Conservation (phyloP, 768 basidiomycete genomes). For the Chalciporus chontae region DNA sequence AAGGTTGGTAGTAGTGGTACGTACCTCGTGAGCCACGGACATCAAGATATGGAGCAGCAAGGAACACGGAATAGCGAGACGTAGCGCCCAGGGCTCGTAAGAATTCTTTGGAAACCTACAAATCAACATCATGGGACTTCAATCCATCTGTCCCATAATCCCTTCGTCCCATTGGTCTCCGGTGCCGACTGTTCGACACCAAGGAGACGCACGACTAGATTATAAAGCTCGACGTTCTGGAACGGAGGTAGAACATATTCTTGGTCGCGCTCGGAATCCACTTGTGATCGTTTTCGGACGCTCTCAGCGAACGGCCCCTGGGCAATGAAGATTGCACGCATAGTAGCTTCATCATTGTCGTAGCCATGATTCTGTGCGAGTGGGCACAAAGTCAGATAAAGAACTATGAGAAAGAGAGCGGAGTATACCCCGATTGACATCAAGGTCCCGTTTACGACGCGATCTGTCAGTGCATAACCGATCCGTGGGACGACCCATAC, state of each 20-base stretch:
- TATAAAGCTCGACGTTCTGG: slow-evolving; percentile 80
- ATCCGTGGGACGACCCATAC: slow-evolving; percentile 78
- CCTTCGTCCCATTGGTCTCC: slow-evolving; percentile 68
- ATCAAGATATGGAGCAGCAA: background rate
- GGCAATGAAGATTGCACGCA: slow-evolving; percentile 88
- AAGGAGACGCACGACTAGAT: slow-evolving; percentile 69
- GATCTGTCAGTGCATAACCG: slow-evolving; percentile 72
- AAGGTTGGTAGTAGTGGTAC: background rate
- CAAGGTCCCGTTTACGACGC: slow-evolving; percentile 47
- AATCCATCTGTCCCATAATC: slow-evolving; percentile 73
- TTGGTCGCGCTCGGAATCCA: slow-evolving; percentile 27
- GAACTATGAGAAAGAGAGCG: no score
- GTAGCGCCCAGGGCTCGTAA: background rate
- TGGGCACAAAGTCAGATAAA: background rate
- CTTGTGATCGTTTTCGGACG: background rate
- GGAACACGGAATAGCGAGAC: no score
- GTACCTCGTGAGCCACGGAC: background rate
- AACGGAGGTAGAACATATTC: slow-evolving; percentile 71
- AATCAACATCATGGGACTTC: background rate
- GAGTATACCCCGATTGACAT: slow-evolving; percentile 65
- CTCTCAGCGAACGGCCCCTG: slow-evolving; percentile 72
- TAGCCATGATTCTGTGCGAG: slow-evolving; percentile 76
- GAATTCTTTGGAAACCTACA: background rate
- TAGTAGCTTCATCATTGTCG: slow-evolving; percentile 68
- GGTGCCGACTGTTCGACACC: slow-evolving; percentile 55